These are phyloP conservation scores for Scytalidium sp. DNA, from an alignment of 2,329 filamentous ascomycete genomes.

Conservation along the genomic window DNA sequence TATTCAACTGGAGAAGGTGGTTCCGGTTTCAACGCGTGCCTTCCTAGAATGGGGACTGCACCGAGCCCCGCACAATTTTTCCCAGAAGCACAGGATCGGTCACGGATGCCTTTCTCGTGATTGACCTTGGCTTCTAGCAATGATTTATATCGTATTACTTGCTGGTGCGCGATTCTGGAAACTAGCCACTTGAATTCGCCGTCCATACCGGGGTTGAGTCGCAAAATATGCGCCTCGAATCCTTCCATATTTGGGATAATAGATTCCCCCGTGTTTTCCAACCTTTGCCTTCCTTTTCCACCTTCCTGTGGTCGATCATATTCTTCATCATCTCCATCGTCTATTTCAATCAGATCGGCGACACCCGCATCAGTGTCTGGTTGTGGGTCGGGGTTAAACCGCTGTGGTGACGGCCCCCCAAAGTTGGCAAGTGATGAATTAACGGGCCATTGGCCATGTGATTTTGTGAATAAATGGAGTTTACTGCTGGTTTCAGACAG, in stretches of 20 bases:
- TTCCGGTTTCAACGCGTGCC: constrained; percentile 58
- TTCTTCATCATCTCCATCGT: constrained; percentile 51
- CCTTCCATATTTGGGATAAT: constrained; percentile 73
- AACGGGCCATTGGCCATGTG: constrained; percentile 39
- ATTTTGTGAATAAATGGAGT: constrained; percentile 36
- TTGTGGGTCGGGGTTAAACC: constrained; percentile 16
- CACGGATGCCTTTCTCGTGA: constrained; percentile 60
- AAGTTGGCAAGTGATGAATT: constrained; percentile 56
- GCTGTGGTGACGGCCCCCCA: constrained; percentile 23
- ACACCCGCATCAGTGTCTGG: too few relatives aligned
- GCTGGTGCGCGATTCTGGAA: constrained; percentile 79
- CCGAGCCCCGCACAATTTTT: constrained; percentile 63
- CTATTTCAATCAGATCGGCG: constrained; percentile 25
- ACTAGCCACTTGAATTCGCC: constrained; percentile 60
- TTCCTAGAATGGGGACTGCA: constrained; percentile 59
- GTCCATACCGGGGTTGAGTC: constrained; percentile 71
- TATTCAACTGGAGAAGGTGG: constrained; percentile 50
- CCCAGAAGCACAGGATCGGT: constrained; percentile 57
- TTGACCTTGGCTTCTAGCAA: constrained; percentile 68
- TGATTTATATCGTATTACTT: constrained; percentile 74
- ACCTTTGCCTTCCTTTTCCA: constrained; percentile 57
- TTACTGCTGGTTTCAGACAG: constrained; percentile 56
- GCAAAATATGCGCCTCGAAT: constrained; percentile 71
- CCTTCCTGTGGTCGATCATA: constrained; percentile 64
- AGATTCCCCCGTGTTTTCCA: constrained; percentile 58